A percentile compares a stretch with the other conserved stretches of the same genome.
These are phyloP conservation scores for Athelia sp. DNA, from an alignment of 1,284 basidiomycete species.

Conservation along the genomic window DNA sequence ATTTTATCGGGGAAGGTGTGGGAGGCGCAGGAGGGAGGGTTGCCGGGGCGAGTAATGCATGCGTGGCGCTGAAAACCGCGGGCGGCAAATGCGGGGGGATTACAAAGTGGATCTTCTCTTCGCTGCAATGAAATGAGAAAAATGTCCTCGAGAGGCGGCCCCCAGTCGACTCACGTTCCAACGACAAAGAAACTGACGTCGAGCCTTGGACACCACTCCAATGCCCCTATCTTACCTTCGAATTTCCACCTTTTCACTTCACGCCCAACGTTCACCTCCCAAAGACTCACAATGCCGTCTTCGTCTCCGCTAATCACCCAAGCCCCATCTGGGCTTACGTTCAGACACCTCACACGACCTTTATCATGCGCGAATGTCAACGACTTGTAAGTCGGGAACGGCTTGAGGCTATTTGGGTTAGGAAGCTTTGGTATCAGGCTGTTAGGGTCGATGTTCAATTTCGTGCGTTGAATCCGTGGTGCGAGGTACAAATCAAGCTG, in stretches of 20 bases:
- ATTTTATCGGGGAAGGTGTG: constrained; percentile 65
- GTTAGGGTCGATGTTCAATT: constrained; percentile 88
- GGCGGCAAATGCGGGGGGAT: constrained; percentile 75
- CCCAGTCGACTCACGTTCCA: constrained; percentile 57
- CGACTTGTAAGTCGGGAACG: constrained; percentile 88
- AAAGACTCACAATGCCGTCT: constrained; percentile 81
- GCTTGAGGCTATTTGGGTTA: constrained; percentile 85
- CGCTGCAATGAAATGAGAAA: constrained; percentile 38
- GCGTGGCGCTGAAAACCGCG: constrained; percentile 55
- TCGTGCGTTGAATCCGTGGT: constrained; percentile 83
- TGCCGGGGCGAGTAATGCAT: constrained; percentile 60
- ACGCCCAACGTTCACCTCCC: constrained; percentile 92
- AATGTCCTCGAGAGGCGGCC: constrained; percentile 6
- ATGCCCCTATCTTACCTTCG: constrained; percentile 72
- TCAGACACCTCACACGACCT: constrained; percentile 71
- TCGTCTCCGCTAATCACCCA: constrained; percentile 96
- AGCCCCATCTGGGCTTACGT: constrained; percentile 82
- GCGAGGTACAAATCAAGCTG: constrained; percentile 98
- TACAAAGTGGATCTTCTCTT: constrained; percentile 78
- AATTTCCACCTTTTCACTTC: constrained; percentile 90
- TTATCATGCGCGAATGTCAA: constrained; percentile 72
- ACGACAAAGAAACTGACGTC: constrained; percentile 83
- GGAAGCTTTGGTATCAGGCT: constrained; percentile 95
- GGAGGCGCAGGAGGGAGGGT: constrained; percentile 54
- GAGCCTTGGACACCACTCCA: constrained; percentile 92